Base-by-base conservation (phyloP, 352 stramenopile species). In the Globisporangium cederbergense region DNA sequence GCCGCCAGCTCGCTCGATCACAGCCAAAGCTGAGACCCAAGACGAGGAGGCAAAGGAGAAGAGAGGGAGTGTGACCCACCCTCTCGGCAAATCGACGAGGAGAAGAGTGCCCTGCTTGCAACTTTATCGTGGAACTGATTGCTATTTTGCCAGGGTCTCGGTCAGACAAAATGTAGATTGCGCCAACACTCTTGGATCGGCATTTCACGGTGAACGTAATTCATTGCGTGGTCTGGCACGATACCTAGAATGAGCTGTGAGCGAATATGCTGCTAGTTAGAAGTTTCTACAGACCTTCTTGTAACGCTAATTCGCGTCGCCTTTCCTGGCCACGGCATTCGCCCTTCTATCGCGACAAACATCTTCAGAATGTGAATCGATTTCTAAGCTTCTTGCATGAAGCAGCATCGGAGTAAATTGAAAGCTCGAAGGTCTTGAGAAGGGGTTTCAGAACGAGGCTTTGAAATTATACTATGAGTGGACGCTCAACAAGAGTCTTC, bases 401-500 rank as follows among this genome's bases (percentile, higher is more conserved):
- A 40, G 34, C 34, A 40, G 34, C 8, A 40, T 1, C 34, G 7
- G 34, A 40, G 34, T 8, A 11, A 9, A 8, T 8, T 40, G 34
- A 40, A 40, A 40, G 34, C 34, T 11, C 5, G 8, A 11, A 40
- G 34, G 34, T 8, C 34, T 40, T 40, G 34, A 40, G 34, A 40
- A 40, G 34, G 8, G 34, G 34, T 40, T 40, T 40, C 34, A 9
- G n/a, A n/a, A n/a, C n/a, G n/a, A n/a, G n/a, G n/a, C n/a, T n/a
- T n/a, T n/a, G n/a, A n/a, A n/a, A n/a, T n/a, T n/a, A n/a, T n/a
- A n/a, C n/a, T n/a, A 36, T 7, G 32, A 18, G n/a, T n/a, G 20
- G 36, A 62, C 56, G 14, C 34, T 28, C 14, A 43, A 62, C 56
- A 50, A 40, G 36, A 52, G 11, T 16, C 42, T 62, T 11, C 22